Conservation (phyloP, 78 protist species). For the Pelomyxa schiedti region DNA sequence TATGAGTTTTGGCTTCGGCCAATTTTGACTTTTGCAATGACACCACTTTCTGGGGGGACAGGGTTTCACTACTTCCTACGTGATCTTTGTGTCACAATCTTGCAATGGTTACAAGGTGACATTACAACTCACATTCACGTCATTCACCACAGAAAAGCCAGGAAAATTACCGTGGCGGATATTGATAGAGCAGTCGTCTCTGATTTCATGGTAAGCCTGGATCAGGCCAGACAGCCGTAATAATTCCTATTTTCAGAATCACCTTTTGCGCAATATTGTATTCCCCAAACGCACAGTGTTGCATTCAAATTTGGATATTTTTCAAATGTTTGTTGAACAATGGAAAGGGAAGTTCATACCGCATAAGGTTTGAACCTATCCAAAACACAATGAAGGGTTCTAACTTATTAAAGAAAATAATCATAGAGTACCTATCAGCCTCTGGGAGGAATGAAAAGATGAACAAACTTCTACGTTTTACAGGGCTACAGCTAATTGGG, state of each 20-base stretch:
- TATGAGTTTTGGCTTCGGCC: neutral
- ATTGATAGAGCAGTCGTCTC: no score
- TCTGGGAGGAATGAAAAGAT: conserved; percentile 12
- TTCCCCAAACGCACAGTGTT: conserved; percentile 10
- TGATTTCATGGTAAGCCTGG: neutral
- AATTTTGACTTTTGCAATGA: neutral
- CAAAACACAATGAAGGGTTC: neutral
- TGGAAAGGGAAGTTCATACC: conserved; percentile 20
- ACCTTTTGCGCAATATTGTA: conserved; percentile 17
- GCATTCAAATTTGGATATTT: conserved; percentile 26
- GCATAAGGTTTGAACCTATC: neutral
- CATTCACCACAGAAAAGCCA: neutral
- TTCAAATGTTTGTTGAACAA: conserved; percentile 25
- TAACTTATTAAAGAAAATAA: neutral
- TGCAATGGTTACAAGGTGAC: neutral
- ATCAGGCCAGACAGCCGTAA: neutral
- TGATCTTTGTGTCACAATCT: conserved; percentile 19
- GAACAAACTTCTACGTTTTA: conserved; percentile 4
- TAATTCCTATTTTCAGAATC: conserved; percentile 9
- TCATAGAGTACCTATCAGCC: neutral
- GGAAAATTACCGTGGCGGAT: no score
- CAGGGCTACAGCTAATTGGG: conserved; percentile 32
- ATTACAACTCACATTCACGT: neutral
- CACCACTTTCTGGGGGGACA: conserved; percentile 12
- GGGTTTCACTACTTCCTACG: conserved; percentile 52